Conservation (phyloP, 2,329 filamentous ascomycete genomes). For the Sordariomycetes sp. region DNA sequence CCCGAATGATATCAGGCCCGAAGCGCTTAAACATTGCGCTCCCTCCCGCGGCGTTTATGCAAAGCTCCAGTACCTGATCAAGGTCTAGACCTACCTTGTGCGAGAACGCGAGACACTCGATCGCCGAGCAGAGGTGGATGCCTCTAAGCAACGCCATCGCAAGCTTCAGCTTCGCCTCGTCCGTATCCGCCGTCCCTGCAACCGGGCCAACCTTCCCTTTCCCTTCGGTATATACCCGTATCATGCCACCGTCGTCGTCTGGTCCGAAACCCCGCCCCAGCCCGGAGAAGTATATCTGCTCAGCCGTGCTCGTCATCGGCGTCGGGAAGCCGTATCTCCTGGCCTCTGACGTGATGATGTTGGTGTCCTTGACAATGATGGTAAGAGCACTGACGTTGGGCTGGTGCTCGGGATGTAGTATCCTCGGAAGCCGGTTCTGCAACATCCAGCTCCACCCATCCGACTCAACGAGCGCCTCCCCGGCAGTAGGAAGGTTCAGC, state of each 20-base stretch:
- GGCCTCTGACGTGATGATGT: conserved; percentile 56
- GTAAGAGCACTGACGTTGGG: conserved; percentile 44
- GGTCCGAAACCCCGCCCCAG: conserved; percentile 38
- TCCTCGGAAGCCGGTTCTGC: conserved; percentile 42
- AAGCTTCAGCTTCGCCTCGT: conserved; percentile 21
- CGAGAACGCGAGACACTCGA: conserved; percentile 28
- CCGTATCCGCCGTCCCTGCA: conserved; percentile 12
- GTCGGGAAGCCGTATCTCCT: conserved; percentile 42
- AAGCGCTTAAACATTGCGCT: conserved; percentile 21
- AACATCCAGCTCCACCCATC: conserved; percentile 49
- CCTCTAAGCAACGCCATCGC: conserved; percentile 25
- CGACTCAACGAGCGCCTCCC: conserved; percentile 27
- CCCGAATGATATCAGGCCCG: conserved; percentile 23
- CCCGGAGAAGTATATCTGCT: conserved; percentile 50
- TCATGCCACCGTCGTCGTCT: conserved; percentile 28
- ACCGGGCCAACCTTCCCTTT: conserved; percentile 17
- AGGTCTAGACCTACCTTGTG: conserved; percentile 25
- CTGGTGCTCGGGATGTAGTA: conserved; percentile 35
- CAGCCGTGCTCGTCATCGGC: conserved; percentile 47
- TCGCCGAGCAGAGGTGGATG: conserved; percentile 27
- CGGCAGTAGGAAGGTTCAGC: conserved; percentile 28
- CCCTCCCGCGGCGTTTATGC: conserved; percentile 29
- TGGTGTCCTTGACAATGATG: conserved; percentile 47
- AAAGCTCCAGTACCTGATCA: conserved; percentile 29
- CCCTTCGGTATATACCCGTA: conserved; percentile 27